A percentile compares a stretch with the other conserved stretches of the same genome.
phyloP scores from a whole-genome alignment of 2,329 filamentous ascomycete genomes.

The Helotiales sp. region DNA sequence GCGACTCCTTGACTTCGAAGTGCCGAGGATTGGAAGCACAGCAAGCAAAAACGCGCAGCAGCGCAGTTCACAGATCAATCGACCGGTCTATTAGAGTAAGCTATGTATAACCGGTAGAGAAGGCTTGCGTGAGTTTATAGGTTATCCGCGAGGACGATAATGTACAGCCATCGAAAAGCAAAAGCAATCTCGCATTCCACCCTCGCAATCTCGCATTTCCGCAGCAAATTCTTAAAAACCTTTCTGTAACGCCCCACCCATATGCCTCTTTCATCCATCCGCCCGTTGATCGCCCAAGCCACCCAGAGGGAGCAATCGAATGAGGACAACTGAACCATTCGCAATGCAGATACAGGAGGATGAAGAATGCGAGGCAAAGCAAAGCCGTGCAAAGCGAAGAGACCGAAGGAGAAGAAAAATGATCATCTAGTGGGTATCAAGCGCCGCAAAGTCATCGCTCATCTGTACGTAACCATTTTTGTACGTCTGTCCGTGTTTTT shows the following conservation, averaged over 20 bases:
- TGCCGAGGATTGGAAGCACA: too few species aligned
- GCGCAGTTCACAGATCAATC: not conserved
- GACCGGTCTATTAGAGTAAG: slow-evolving; percentile 5
- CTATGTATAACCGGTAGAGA: slow-evolving; percentile 1
- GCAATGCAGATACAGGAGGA: not conserved
- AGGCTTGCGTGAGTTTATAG: not conserved
- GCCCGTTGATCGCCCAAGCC: not conserved
- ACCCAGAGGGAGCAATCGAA: not conserved
- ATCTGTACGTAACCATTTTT: slow-evolving; percentile 1
- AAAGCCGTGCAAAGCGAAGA: not conserved
- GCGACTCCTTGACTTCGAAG: too few species aligned
- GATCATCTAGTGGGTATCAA: slow-evolving; percentile 15
- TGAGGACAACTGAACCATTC: not conserved
- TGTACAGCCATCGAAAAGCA: not conserved
- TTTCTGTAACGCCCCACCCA: not conserved
- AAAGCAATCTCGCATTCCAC: not conserved
- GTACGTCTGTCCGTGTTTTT: not conserved
- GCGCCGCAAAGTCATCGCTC: slow-evolving; percentile 2
- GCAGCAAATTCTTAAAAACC: not conserved
- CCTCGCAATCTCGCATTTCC: not conserved
- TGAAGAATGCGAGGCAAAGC: not conserved
- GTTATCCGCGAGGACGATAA: not conserved
- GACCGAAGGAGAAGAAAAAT: not conserved
- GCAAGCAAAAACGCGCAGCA: not conserved
- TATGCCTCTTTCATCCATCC: not conserved